A percentile compares a stretch with the other conserved stretches of the same genome.
Evolutionary conservation across 371 early-diverging fungal species (phyloP).

Genomic region (Dichotomocladium elegans): DNA sequence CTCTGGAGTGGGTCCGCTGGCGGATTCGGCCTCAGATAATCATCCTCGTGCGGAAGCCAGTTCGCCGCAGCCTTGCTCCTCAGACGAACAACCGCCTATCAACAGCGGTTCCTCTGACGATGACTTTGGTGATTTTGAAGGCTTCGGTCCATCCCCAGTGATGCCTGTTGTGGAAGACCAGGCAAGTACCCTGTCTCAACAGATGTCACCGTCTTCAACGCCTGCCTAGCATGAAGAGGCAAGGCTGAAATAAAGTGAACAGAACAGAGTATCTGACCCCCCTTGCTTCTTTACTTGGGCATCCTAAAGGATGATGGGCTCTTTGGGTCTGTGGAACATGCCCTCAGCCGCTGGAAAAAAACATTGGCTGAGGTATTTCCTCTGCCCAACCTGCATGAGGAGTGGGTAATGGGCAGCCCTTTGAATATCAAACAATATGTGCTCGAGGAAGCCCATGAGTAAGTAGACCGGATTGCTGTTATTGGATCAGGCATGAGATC

Average conservation of each 20-base stretch:
- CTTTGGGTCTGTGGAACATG: not conserved
- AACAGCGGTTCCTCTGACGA: not conserved
- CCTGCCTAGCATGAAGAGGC: no score
- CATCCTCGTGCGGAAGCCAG: not conserved
- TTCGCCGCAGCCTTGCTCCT: no score
- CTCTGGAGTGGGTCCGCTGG: not conserved
- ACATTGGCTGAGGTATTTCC: not conserved
- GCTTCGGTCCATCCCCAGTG: not conserved
- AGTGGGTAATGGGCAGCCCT: not conserved
- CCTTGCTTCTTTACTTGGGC: not conserved
- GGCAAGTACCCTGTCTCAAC: no score
- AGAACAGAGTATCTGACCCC: no score
- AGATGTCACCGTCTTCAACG: not conserved
- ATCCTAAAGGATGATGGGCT: no score
- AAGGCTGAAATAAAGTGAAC: no score
- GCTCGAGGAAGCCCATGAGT: conserved; percentile 1
- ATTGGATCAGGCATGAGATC: no score
- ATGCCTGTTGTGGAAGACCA: not conserved
- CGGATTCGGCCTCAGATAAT: not conserved
- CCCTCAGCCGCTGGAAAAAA: not conserved
- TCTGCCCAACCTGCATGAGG: not conserved
- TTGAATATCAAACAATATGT: not conserved
- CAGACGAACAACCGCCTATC: no score
- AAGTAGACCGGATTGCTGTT: not conserved
- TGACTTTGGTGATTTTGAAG: not conserved